Evolutionary conservation across 2,329 filamentous ascomycete genomes (phyloP), one percentile per base, ranked within the genome.

Genomic region (Pestalotiopsis fici): DNA sequence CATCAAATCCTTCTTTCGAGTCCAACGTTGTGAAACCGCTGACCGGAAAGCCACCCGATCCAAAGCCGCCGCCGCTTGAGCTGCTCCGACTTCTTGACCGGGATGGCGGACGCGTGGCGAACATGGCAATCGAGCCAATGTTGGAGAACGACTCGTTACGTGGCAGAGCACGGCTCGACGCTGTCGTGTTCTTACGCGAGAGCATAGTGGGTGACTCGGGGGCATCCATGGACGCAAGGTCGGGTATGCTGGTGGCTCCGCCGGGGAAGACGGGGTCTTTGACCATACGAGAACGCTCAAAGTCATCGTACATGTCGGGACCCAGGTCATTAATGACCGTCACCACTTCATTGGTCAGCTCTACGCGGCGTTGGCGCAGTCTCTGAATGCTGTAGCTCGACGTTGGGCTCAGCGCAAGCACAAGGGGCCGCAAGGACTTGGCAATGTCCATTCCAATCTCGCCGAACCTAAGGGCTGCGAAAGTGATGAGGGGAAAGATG

Each of bases 361-460:
- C 87, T 28, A 88, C 90, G 65, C 96, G 90, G 69, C 88, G 86
- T 71, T 88, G 82, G 67, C 94, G 90, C 63, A 99, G 87, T 73
- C 91, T 91, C 70, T 93, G 88, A 61, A 99, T 88, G 67, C 92
- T 93, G 81, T 95, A 97, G 78, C 90, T 91, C 1, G 93, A 95
- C 4, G 90, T 90, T 1, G 96, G 96, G 74, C 92, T 92, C 74
- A 98, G 86, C 71, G 93, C 96, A 39, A 98, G 85, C 59, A 97
- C 84, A 11, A 99, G 87, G 5, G 96, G 96, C 11, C 94, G 89
- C 18, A 99, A 87, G 0, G 95, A 98, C 81, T 98, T 99, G 82
- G 96, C 84, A 66, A 99, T 98, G 77, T 99, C 96, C 94, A 99
- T 98, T 64, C 95, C 96, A n/a, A 97, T 91, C 81, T 99, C 96